phyloP scores from a whole-genome alignment of 805 yeast genomes.

The Candida oleophila region DNA sequence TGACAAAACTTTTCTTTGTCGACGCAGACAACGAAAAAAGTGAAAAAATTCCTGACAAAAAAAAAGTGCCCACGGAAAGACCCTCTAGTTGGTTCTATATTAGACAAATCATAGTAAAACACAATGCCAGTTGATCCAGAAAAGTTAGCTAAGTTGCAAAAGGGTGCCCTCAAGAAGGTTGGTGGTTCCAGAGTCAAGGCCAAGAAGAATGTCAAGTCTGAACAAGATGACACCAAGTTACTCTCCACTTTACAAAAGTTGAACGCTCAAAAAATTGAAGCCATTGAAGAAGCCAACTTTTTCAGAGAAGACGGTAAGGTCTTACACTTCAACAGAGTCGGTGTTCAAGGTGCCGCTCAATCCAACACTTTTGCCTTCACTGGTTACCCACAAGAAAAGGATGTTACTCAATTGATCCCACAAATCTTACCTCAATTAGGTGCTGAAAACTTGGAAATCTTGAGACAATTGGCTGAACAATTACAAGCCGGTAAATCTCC shows the following conservation, averaged over 20 bases:
- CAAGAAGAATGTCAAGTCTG: conserved; percentile 68
- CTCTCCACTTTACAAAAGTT: conserved; percentile 86
- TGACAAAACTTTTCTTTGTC: conserved; percentile 4
- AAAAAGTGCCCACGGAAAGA: not conserved
- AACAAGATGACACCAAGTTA: conserved; percentile 88
- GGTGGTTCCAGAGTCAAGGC: conserved; percentile 88
- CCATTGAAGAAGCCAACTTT: conserved; percentile 95
- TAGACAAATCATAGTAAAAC: conserved; percentile 9
- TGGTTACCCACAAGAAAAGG: conserved; percentile 93
- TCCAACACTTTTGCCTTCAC: conserved; percentile 92
- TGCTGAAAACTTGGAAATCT: conserved; percentile 87
- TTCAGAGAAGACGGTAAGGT: conserved; percentile 96
- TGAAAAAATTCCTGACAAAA: conserved; percentile 2
- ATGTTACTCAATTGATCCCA: conserved; percentile 88
- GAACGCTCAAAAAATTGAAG: conserved; percentile 83
- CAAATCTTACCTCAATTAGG: conserved; percentile 94
- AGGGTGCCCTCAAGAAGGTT: conserved; percentile 76
- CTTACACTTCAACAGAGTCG: conserved; percentile 93
- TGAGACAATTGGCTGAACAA: conserved; percentile 87
- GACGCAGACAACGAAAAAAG: conserved; percentile 1
- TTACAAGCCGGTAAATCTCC: conserved; percentile 63
- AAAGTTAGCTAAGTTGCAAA: conserved; percentile 89
- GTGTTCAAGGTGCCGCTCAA: conserved; percentile 89
- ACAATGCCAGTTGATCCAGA: conserved; percentile 91
- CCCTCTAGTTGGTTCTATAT: not conserved